Evolutionary conservation across 2,329 filamentous ascomycete species (phyloP), one percentile per base, ranked within the genome.

Genomic region (Rutstroemia sp.): DNA sequence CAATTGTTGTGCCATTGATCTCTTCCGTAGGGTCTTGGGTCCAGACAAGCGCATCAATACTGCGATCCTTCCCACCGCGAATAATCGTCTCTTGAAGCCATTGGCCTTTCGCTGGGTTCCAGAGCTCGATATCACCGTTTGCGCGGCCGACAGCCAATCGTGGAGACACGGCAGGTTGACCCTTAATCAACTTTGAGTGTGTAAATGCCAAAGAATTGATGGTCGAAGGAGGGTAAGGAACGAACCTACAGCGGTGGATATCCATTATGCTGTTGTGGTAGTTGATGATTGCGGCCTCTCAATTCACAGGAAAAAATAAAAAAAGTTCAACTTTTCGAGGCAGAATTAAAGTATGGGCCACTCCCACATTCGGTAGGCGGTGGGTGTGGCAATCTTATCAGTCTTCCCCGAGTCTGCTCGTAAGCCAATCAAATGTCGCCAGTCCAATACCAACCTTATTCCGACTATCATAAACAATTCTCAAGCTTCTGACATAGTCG

Each of bases 141-240:
- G 89, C 88, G 63, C 94, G 86, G 58, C 94, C 94, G 65, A 99
- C 82, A 2, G 94, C 94, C 54, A 97, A 81, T 64, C 91, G 84
- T 55, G 90, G 79, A 52, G 79, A 83, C 60, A 78, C 81, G 21
- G 79, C 77, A 65, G 73, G 79, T 65, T 70, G 76, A 51, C 73
- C 72, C 66, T 78, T 76, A 62, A 71, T 71, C 61, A 74, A 72
- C 58, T 78, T 74, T 19, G 87, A 78, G 70, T 96, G 89, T 5
- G 94, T 96, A 72, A 99, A 97, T 63, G 92, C 90, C 69, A 97
- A 82, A 61, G 90, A 87, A 74, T 96, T 97, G 73, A 99, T 96
- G 57, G 91, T 87, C 58, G 90, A 90, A 7, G 90, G 87, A 62
- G 91, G 90, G 73, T 89, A 97, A 42, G 89, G 88, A 65, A 99